phyloP scores from a whole-genome alignment of 2,329 filamentous ascomycete species.

The Thelonectria rubi region DNA sequence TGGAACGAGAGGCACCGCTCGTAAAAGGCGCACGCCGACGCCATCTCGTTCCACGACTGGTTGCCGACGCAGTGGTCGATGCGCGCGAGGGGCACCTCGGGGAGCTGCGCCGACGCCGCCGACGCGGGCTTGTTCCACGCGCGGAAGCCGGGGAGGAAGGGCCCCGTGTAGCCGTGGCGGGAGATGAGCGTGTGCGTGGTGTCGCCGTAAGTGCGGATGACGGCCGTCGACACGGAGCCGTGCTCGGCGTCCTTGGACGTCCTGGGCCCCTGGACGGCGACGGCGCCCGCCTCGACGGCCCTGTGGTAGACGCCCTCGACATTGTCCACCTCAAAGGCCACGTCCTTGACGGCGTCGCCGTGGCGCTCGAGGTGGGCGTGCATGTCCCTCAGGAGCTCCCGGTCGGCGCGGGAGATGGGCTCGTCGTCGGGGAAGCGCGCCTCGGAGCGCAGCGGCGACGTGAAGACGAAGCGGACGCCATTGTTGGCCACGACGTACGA shows the following conservation, averaged over 20 bases:
- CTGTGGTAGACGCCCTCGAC: conserved; percentile 81
- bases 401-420: conserved; percentile 70
- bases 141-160: conserved; percentile 86
- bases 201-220: conserved; percentile 92
- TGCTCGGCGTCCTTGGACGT: conserved; percentile 64
- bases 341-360: conserved; percentile 94
- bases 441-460: conserved; percentile 77
- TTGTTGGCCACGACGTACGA: conserved; percentile 86
- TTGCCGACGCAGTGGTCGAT: conserved; percentile 99
- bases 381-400: conserved; percentile 74
- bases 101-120: conserved; percentile 55
- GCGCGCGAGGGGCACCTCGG: conserved; percentile 71
- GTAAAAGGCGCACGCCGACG: conserved; percentile 74
- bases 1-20: conserved; percentile 91
- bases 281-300: conserved; percentile 72
- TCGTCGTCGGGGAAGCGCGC: conserved; percentile 65
- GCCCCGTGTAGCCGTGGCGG: conserved; percentile 72
- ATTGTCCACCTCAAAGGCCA: conserved; percentile 93
- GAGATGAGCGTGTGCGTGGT: conserved; percentile 93
- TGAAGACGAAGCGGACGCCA: conserved; percentile 82
- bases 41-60: conserved; percentile 93
- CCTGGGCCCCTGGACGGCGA: conserved; percentile 69
- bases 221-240: conserved; percentile 76
- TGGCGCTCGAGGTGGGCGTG: conserved; percentile 86
- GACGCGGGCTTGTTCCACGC: conserved; percentile 55